Evolutionary conservation across 345 rosid genomes (phyloP).

Genomic region (Abelmoschus esculentus): DNA sequence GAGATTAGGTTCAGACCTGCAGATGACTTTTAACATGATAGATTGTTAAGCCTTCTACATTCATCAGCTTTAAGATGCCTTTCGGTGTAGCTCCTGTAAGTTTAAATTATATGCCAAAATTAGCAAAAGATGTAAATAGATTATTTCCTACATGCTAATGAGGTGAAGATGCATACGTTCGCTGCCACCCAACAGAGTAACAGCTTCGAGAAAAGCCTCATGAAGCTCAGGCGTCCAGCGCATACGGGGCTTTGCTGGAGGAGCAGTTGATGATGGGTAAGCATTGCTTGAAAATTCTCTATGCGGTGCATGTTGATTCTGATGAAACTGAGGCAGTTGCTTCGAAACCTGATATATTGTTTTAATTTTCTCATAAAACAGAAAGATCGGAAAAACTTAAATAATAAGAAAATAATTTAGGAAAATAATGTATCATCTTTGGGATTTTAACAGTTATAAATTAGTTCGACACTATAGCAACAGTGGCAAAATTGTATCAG

Average conservation of each 20-base stretch:
- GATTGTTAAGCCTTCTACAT: slow-evolving; percentile 70
- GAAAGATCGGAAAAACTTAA: background rate
- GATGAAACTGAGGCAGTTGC: slow-evolving; percentile 34
- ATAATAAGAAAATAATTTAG: background rate
- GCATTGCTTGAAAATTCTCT: slow-evolving; percentile 28
- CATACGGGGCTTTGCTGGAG: slow-evolving; percentile 60
- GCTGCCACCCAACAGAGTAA: slow-evolving; percentile 80
- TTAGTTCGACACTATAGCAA: background rate
- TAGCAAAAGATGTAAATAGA: background rate
- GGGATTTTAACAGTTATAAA: too few relatives aligned
- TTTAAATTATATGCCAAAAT: slow-evolving; percentile 15
- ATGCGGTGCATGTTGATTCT: slow-evolving; percentile 27
- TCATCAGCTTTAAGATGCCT: slow-evolving; percentile 78
- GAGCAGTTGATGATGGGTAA: slow-evolving; percentile 26
- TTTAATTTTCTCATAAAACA: background rate
- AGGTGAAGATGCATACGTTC: slow-evolving; percentile 49
- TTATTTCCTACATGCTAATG: slow-evolving; percentile 2
- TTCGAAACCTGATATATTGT: slow-evolving; percentile 22
- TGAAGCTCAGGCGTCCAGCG: slow-evolving; percentile 98
- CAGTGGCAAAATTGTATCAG: background rate
- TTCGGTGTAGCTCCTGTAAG: slow-evolving; percentile 89
- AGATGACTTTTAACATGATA: slow-evolving; percentile 98
- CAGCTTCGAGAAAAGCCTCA: slow-evolving; percentile 87
- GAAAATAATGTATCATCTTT: background rate
- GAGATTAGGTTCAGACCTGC: slow-evolving; percentile 43